phyloP scores from a whole-genome alignment of 257 asterid species.

The Craterostigma plantagineum region DNA sequence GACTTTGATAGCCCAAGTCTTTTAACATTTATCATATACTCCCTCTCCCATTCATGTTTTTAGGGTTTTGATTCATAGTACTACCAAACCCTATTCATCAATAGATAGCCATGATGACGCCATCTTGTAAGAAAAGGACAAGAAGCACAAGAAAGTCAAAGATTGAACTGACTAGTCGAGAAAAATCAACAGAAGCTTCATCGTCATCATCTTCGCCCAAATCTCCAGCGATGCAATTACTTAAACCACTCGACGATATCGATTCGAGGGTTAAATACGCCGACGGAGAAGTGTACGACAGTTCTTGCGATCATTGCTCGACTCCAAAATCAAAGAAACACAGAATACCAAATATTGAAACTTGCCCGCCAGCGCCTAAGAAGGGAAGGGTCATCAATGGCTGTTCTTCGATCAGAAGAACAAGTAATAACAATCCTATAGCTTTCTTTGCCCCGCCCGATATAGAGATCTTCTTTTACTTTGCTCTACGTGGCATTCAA shows the following conservation, averaged over 20 bases:
- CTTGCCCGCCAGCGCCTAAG: slow-evolving; percentile 85
- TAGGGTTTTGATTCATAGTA: too few species aligned
- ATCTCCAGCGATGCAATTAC: slow-evolving; percentile 13
- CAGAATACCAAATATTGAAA: slow-evolving; percentile 43
- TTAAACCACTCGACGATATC: slow-evolving; percentile 1
- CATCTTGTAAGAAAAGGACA: slow-evolving; percentile 20
- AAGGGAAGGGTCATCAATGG: slow-evolving; percentile 19
- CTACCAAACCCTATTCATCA: too few species aligned
- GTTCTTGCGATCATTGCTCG: slow-evolving; percentile 16
- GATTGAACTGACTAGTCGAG: slow-evolving; percentile 8
- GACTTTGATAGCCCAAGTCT: too few species aligned
- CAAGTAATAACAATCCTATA: slow-evolving; percentile 8
- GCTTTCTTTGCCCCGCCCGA: slow-evolving; percentile 58
- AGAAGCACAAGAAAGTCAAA: slow-evolving; percentile 14
- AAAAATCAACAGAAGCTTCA: slow-evolving; percentile 4
- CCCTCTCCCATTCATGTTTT: too few species aligned
- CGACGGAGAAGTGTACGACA: slow-evolving; percentile 2
- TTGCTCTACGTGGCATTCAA: slow-evolving; percentile 38
- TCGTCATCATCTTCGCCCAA: slow-evolving; percentile 1
- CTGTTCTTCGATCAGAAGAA: slow-evolving; percentile 14
- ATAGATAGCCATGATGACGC: slow-evolving; percentile 24
- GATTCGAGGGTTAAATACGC: slow-evolving; percentile 2
- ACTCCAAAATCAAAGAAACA: slow-evolving; percentile 51
- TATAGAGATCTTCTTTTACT: slow-evolving; percentile 46
- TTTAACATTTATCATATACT: too few species aligned